Evolutionary conservation across 768 basidiomycete species (phyloP).

Genomic region (Obba rivulosa): DNA sequence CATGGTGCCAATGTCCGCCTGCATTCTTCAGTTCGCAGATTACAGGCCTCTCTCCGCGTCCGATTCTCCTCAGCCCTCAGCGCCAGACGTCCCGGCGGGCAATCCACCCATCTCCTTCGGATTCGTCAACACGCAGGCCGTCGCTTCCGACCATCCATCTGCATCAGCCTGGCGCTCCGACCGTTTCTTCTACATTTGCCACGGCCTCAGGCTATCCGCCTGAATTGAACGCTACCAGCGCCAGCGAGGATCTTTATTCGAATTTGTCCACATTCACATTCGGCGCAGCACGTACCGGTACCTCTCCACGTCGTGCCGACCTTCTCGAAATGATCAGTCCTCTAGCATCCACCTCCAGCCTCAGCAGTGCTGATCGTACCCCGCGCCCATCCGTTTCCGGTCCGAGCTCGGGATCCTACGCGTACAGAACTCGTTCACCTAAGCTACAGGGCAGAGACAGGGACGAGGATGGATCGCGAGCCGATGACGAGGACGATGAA

Average conservation of each 20-base stretch:
- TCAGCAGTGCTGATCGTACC: constrained; percentile 34
- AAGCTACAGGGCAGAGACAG: constrained; percentile 24
- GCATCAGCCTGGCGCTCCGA: constrained; percentile 14
- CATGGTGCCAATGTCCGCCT: not conserved
- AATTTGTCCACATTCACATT: constrained; percentile 38
- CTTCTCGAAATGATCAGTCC: constrained; percentile 32
- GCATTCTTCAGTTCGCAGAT: constrained; percentile 8
- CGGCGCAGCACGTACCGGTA: constrained; percentile 25
- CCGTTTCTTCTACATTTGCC: constrained; percentile 13
- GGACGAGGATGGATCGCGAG: constrained; percentile 25
- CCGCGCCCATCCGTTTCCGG: constrained; percentile 39
- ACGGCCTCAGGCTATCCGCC: not conserved
- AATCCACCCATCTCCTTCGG: constrained; percentile 16
- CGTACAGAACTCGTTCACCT: constrained; percentile 27
- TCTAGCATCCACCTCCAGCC: constrained; percentile 24
- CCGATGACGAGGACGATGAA: constrained; percentile 32
- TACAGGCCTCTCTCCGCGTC: constrained; percentile 11
- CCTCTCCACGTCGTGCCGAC: constrained; percentile 17
- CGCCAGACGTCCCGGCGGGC: constrained; percentile 13
- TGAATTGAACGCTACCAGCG: not conserved
- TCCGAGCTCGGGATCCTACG: not conserved
- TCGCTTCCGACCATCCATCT: constrained; percentile 25
- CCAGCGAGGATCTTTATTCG: constrained; percentile 31
- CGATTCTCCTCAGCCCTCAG: constrained; percentile 6
- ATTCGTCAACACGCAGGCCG: constrained; percentile 18